phyloP scores from a whole-genome alignment of 2,329 filamentous ascomycete species.

The Acephala macrosclerotiorum region DNA sequence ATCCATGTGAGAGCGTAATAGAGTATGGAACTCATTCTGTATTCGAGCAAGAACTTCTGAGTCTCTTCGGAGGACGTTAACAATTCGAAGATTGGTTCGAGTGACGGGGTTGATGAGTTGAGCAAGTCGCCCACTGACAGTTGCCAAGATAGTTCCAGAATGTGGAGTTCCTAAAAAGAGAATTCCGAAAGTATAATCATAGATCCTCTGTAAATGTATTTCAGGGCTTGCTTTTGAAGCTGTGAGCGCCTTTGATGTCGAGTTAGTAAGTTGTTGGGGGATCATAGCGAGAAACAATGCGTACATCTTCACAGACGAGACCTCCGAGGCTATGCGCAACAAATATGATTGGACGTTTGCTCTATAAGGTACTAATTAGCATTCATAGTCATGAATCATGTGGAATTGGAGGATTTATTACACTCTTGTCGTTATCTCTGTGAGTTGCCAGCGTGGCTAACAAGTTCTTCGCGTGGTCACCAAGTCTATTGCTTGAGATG shows the following conservation, averaged over 20 bases:
- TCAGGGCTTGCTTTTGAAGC: conserved; percentile 47
- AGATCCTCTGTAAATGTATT: conserved; percentile 41
- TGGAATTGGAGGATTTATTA: background rate
- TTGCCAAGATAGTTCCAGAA: background rate
- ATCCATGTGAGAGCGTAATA: background rate
- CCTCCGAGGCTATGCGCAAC: conserved; percentile 51
- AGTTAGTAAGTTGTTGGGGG: no score
- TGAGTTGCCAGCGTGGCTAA: conserved; percentile 8
- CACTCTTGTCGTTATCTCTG: conserved; percentile 14
- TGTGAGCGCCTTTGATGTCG: conserved; percentile 43
- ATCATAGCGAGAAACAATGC: background rate
- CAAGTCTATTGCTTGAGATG: conserved; percentile 29
- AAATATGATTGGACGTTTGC: conserved; percentile 43
- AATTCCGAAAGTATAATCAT: conserved; percentile 42
- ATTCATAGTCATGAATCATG: conserved; percentile 25
- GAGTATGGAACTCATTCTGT: conserved; percentile 1
- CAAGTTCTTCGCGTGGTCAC: conserved; percentile 31
- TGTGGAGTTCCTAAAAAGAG: conserved; percentile 39
- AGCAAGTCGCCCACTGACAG: background rate
- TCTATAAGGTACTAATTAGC: no score
- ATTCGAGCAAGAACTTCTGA: conserved; percentile 8
- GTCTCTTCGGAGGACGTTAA: background rate
- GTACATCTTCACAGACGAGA: conserved; percentile 47
- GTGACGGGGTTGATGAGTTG: background rate
- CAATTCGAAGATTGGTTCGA: background rate